Evolutionary conservation across 2,329 filamentous ascomycete species (phyloP).

Genomic region (Neurospora sp.): DNA sequence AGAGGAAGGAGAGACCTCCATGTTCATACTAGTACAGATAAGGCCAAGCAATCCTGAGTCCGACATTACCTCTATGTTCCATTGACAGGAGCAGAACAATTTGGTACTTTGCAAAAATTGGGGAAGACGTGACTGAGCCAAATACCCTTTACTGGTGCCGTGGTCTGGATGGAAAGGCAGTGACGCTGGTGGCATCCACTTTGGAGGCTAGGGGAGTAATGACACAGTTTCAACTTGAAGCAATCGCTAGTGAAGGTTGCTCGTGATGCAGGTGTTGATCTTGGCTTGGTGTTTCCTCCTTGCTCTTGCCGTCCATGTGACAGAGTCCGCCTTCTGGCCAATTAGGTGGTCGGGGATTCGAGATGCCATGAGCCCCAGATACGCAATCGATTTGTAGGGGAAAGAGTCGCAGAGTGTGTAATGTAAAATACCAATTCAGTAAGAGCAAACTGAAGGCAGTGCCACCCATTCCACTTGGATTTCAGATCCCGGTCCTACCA

Average conservation of each 20-base stretch:
- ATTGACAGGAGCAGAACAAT: not conserved
- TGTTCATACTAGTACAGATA: not conserved
- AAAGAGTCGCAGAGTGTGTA: not conserved
- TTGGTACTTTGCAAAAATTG: not conserved
- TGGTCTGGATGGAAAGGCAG: not conserved
- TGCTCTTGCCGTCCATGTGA: not conserved
- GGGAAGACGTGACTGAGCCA: not conserved
- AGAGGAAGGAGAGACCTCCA: not conserved
- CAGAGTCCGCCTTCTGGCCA: not conserved
- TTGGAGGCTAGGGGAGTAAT: not conserved
- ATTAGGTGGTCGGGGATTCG: not conserved
- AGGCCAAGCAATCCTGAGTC: not conserved
- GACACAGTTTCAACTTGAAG: not conserved
- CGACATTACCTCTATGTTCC: not conserved
- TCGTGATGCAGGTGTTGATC: not conserved
- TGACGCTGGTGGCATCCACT: not conserved
- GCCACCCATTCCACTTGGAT: not conserved
- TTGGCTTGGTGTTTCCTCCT: not conserved
- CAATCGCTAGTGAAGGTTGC: not conserved
- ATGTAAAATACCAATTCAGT: not conserved
- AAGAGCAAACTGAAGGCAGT: not conserved
- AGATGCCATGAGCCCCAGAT: not conserved
- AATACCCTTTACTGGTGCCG: not conserved
- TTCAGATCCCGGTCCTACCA: not conserved
- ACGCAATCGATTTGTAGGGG: not conserved